Evolutionary conservation across 257 asterid genomes (phyloP).

Genomic region (Lycium barbarum): DNA sequence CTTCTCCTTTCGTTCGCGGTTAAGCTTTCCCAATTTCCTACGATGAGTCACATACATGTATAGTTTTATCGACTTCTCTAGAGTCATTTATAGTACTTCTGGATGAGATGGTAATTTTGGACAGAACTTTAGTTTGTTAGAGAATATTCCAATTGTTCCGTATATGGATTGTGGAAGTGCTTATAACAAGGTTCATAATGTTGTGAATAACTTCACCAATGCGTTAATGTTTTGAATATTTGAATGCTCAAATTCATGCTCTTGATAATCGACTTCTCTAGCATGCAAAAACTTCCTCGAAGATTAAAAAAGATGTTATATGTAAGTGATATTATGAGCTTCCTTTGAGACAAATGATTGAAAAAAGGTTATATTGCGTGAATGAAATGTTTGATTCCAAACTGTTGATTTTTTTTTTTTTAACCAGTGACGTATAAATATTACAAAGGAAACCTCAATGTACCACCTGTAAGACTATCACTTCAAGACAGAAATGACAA

Average conservation of each 20-base stretch:
- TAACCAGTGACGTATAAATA: background rate
- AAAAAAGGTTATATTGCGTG: no score
- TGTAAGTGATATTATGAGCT: background rate
- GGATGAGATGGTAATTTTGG: background rate
- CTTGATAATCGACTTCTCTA: background rate
- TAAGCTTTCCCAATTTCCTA: background rate
- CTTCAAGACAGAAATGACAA: no score
- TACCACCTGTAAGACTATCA: background rate
- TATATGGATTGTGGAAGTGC: no score
- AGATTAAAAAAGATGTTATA: background rate
- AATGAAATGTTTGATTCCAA: background rate
- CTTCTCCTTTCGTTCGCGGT: background rate
- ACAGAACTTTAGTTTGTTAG: background rate
- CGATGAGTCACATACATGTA: no score
- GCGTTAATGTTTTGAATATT: no score
- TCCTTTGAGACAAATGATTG: background rate
- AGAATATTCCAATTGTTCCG: background rate
- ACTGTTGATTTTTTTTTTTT: background rate
- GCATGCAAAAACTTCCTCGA: background rate
- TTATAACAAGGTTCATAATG: background rate
- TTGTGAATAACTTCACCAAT: background rate
- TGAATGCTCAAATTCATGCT: background rate
- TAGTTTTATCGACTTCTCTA: no score
- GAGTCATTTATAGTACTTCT: no score
- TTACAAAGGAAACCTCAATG: background rate